Base-by-base conservation (phyloP, 495 filamentous ascomycete genomes). In the Poronia punctata region DNA sequence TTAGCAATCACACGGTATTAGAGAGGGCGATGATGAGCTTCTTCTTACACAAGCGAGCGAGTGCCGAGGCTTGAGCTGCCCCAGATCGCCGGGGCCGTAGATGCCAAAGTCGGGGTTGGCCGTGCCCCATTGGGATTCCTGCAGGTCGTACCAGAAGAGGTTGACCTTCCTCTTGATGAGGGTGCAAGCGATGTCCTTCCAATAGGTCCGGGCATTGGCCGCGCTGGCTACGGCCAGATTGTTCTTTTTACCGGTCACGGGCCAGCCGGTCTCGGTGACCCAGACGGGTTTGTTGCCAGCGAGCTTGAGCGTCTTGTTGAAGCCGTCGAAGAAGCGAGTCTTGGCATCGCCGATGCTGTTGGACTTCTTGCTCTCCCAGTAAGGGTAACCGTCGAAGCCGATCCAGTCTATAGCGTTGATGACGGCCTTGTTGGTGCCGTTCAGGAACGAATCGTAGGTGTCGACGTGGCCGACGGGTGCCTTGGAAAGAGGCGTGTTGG, bases 181-280 rank as follows among this genome's bases (percentile, higher is more conserved):
- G 54, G 65, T 54, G 75, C 86, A 92, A 21, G 70, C 82, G 43
- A 86, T 77, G 33, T 79, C 59, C 47, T 83, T 71, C 82, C 83
- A 92, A 67, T 80, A 92, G 27, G 60, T 71, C 64, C 83, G 70
- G 27, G 84, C 80, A 59, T 89, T 88, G 24, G 58, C 66, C 20
- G 56, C 23, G 41, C 59, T 75, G 30, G 86, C 67, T 10, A 79
- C 71, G 48, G 78, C 84, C 20, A 72, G 54, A 50, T 70, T 73
- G 47, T 71, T 56, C 4, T 61, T 68, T 18, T 64, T 52, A 18
- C 86, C 86, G 43, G 61, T 68, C 5, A 82, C 75, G 39, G 86
- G 85, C 82, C 81, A 88, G 31, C 86, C 86, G 33, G 85, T 88
- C 72, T 92, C 86, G 29, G 85, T 89, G 42, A 89, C 74, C 72